Base-by-base conservation (phyloP, 495 filamentous ascomycete species). In the Peziza echinospora region DNA sequence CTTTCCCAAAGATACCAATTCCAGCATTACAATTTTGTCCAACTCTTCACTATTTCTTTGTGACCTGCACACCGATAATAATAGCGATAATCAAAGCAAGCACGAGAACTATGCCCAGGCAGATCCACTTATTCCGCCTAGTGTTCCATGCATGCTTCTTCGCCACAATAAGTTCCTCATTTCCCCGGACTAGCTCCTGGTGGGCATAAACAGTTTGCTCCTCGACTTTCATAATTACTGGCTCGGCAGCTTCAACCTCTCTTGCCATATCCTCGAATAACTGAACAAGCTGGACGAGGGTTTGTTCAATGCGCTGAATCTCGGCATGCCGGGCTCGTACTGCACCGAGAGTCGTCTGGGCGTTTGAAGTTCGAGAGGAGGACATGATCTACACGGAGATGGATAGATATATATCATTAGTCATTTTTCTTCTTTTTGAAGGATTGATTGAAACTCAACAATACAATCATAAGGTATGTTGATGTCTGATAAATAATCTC, bases 271-370 rank as follows among this genome's bases (percentile, higher is more conserved):
- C 71, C 49, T 75, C 64, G 64, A 81, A 79, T 47, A 84, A 70
- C 34, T 64, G 60, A 25, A 72, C 66, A 30, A 84, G 70, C 58
- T 82, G 75, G 47, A 64, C 62, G 45, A 84, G 66, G 4, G 76
- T 78, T 46, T 63, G 62, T 59, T 82, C 76, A 56, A 84, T 83
- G 56, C 71, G 73, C 56, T 75, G 68, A 48, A 84, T 74, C 60
- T 83, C 79, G 50, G 76, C 74, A 61, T 83, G 79, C 43, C 80
- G 76, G n/a, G 77, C 78, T 49, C 75, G 76, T 17, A 83, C 79
- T 40, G 72, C 72, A 51, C 75, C 75, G 40, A 82, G 76, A 10
- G 80, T 75, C 3, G 71, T 71, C 2, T 66, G 66, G 34, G 79
- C 77, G 56, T 74, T 50, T 44, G 62, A 70, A 41, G 73, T 77